Evolutionary conservation across 176 grass and related monocot species (phyloP), one percentile per base, ranked within the genome.

Genomic region (Oryza punctata): DNA sequence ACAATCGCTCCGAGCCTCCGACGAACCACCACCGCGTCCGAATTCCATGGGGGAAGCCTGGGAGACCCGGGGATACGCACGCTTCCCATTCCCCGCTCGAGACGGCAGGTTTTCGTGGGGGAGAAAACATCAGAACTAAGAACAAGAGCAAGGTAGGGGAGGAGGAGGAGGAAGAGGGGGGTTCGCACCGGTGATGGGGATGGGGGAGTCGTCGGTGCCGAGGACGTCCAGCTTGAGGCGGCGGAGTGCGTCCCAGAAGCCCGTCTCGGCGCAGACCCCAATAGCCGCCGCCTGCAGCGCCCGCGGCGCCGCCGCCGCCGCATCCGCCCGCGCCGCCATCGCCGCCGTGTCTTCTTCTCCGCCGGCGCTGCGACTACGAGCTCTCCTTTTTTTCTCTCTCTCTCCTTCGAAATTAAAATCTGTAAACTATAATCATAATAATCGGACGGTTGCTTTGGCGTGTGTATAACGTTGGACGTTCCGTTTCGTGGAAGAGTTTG

Each of bases 161-260:
- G 37, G 37, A 38, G 37, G 7, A 38, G 37, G 37, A 38, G 7
- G 32, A 32, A 2, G 32, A n/a, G 3, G 32, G 32, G 37, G 37
- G 37, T 38, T 8, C 37, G 37, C 37, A 38, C 37, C 96, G 7
- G 80, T 88, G 65, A 98, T 85, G 47, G 89, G 73, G 54, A 95
- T 46, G 4, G 93, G 93, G 19, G 91, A 90, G 85, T 98, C 87
- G 32, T 95, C 93, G 73, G 88, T 84, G 83, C 93, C 76, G 77
- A 98, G 89, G 75, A 91, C 85, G 73, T 98, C 93, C 50, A 98
- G 91, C 85, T 98, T 98, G 73, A 90, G 87, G 69, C 80, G 54
- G 61, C 87, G 88, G 68, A 98, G 80, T 19, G 87, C 85, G 43
- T 85, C 73, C 85, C 96, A 82, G 72, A 98, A 98, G 0, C 38